Base-by-base conservation (phyloP, 129 eudicot species). In the Logfia minima region DNA sequence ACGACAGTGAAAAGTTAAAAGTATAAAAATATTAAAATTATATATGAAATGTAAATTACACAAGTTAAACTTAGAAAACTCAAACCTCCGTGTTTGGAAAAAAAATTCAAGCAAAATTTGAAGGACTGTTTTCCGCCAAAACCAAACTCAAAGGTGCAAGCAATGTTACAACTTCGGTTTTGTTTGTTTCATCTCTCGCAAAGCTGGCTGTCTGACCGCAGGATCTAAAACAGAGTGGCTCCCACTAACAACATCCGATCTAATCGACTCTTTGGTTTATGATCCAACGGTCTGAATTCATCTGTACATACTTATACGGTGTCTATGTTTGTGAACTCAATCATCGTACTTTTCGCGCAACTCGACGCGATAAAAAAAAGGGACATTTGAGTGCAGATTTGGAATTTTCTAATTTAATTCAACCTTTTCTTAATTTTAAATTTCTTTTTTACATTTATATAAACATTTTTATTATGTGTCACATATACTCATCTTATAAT, bases 211-310 rank as follows among this genome's bases (percentile, higher is more conserved):
- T 69, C 70, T 70, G 71, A 63, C 77, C 35, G 45, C 68, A 66
- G 65, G 79, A 73, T 66, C 79, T 72, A 66, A 63, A 66, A 35
- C 61, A 66, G 62, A 43, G 74, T 73, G 79, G 79, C 22, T 73
- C 79, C 74, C 70, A 67, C 75, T 80, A 65, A 66, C 56, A 72
- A 18, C 78, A 66, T 55, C 21, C 22, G 59, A 59, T 58, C 58
- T 17, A 1, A 41, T 70, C 35, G 8, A 8, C 28, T 21, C 63
- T 58, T 55, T 24, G 22, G 26, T 35, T 80, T 79, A 23, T 66
- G 68, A 74, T 66, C 79, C 29, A 59, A 74, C 79, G 84, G 75
- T 28, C 23, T 1, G 2, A 0, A 24, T 26, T 66, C 4, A 29
- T 28, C 6, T 58, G 32, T 14, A 55, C 45, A 37, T 22, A 80